These are phyloP conservation scores for Paraleonurus japonicus DNA, from an alignment of 257 asterid genomes.

Conservation along the genomic window DNA sequence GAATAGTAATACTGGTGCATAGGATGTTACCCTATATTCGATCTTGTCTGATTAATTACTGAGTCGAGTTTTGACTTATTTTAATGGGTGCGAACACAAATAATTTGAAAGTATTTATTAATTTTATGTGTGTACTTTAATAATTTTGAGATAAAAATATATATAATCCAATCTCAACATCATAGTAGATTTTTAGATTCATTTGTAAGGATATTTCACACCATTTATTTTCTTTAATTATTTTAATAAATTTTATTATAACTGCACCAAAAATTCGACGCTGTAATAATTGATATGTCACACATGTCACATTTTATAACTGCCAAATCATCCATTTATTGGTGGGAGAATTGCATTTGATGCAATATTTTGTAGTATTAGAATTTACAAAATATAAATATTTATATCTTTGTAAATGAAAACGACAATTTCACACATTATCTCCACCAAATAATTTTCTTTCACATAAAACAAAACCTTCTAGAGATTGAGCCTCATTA, in stretches of 20 bases:
- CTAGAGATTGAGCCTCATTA: not conserved
- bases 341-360: constrained; percentile 9
- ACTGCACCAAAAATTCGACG: not conserved
- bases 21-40: no score
- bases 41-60: no score
- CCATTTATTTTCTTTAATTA: no score
- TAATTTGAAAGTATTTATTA: no score
- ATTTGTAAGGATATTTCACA: no score
- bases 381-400: not conserved
- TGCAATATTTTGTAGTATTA: not conserved
- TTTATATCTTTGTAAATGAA: constrained; percentile 18
- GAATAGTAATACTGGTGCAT: no score
- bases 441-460: constrained; percentile 1
- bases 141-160: no score
- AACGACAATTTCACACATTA: constrained; percentile 28
- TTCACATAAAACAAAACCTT: constrained; percentile 23
- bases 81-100: no score
- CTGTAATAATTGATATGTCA: not conserved
- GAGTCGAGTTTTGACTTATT: no score
- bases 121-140: no score
- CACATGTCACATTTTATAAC: constrained; percentile 11
- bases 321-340: constrained; percentile 24
- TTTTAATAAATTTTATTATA: not conserved
- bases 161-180: no score
- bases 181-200: no score